Conservation (phyloP, 768 basidiomycete genomes). For the Rickenella mellea region DNA sequence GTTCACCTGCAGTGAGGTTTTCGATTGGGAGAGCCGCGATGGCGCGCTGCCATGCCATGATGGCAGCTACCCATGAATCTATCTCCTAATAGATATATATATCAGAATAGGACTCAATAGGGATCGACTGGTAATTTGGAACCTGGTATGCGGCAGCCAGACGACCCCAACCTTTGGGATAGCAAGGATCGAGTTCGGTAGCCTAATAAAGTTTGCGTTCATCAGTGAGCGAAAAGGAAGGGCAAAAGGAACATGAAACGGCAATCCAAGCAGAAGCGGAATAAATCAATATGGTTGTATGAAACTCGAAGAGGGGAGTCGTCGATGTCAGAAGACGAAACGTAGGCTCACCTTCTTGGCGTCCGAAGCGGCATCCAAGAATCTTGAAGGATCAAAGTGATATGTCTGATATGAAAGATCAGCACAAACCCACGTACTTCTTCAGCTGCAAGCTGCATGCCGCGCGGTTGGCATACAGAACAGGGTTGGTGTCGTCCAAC, state of each 20-base stretch:
- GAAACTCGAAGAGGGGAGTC: too few species aligned
- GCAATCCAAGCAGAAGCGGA: too few species aligned
- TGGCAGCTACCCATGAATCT: slow-evolving; percentile 3
- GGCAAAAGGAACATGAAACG: not conserved
- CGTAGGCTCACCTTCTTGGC: not conserved
- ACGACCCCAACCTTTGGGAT: slow-evolving; percentile 33
- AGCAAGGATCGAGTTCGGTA: slow-evolving; percentile 27
- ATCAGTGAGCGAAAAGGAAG: not conserved
- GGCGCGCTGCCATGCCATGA: slow-evolving; percentile 18
- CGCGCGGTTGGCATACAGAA: slow-evolving; percentile 36
- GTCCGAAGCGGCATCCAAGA: not conserved
- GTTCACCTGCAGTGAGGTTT: slow-evolving; percentile 20
- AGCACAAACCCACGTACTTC: slow-evolving; percentile 16
- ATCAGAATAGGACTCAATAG: not conserved
- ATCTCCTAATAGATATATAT: slow-evolving; percentile 4
- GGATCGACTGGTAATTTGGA: not conserved
- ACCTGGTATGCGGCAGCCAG: slow-evolving; percentile 25
- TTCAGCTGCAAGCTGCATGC: slow-evolving; percentile 28
- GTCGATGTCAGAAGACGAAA: too few species aligned
- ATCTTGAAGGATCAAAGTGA: not conserved
- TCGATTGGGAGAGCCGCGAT: slow-evolving; percentile 19
- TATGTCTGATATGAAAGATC: not conserved
- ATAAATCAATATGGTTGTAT: too few species aligned
- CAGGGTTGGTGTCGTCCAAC: slow-evolving; percentile 26
- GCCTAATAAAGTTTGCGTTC: slow-evolving; percentile 19